Conservation (phyloP, 2,329 filamentous ascomycete genomes). For the Boeremia lycopersici region DNA sequence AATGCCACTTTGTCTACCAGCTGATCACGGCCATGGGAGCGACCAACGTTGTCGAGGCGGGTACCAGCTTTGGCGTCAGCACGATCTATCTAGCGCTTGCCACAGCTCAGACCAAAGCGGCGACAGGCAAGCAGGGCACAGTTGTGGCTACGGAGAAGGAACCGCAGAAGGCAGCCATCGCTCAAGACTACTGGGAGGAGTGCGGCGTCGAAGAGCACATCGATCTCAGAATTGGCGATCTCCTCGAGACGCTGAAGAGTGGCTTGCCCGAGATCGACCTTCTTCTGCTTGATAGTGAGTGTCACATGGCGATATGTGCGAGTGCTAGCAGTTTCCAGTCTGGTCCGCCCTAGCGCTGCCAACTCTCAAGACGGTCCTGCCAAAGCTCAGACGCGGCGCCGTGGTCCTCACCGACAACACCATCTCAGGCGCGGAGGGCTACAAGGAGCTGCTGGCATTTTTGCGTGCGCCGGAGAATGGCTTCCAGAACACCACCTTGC, state of each 20-base stretch:
- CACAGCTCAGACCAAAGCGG: neutral
- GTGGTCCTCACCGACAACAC: conserved; percentile 60
- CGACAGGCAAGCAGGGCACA: neutral
- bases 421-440: conserved; percentile 47
- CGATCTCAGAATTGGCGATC: conserved; percentile 51
- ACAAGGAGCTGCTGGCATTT: conserved; percentile 56
- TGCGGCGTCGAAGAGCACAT: conserved; percentile 45
- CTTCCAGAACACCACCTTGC: conserved; percentile 58
- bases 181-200: conserved; percentile 56
- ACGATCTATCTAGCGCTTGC: conserved; percentile 64
- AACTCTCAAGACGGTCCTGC: conserved; percentile 55
- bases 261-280: conserved; percentile 61
- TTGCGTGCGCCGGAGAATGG: conserved; percentile 55
- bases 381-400: conserved; percentile 54
- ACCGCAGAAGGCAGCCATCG: neutral
- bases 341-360: conserved; percentile 63
- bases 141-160: conserved; percentile 2
- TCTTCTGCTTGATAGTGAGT: conserved; percentile 65
- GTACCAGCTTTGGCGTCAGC: conserved; percentile 66
- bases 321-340: conserved; percentile 47
- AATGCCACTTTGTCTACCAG: conserved; percentile 63
- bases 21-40: conserved; percentile 54
- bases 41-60: conserved; percentile 62
- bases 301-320: conserved; percentile 13
- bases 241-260: conserved; percentile 61